Base-by-base conservation (phyloP, 176 grass and related monocot genomes). In the Alopecurus myosuroides region DNA sequence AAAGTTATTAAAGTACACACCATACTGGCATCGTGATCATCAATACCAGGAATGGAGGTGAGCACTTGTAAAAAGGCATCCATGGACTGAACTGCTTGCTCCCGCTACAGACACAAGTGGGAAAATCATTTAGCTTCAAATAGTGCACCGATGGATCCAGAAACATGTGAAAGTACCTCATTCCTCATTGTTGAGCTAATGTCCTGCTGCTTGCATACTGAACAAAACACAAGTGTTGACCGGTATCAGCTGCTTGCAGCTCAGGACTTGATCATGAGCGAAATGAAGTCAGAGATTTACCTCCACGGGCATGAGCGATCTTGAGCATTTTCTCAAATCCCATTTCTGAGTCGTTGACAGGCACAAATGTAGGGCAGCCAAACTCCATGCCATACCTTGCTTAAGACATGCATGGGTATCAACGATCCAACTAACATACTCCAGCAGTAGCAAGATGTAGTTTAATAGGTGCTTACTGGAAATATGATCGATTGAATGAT, bases 281-380 rank as follows among this genome's bases (percentile, higher is more conserved):
- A 62, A 71, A 42, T 46, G 34, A 77, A 86, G 51, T 35, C 23
- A 75, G 23, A 73, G 1, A 49, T 49, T 82, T 89, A 93, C 92
- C 95, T 70, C 95, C 95, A 69, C 82, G 87, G 80, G 90, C 82
- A 91, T 98, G 90, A 82, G 95, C 90, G 71, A 94, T 98, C 66
- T 91, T 98, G 22, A 98, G 88, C 70, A 98, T 91, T 37, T 91
- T 98, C 86, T 97, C 92, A 48, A 94, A 94, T 73, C 95, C 88
- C 90, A 97, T 97, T 84, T 93, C 92, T 9, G 85, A 85, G 88
- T 93, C 86, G 57, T 17, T 77, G 22, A 93, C 92, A 63, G 85
- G 90, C 33, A 98, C 76, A 84, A 97, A 94, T 2, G 90, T 91
- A 86, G 92, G 95, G 51, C 46, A 89, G 39, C 92, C 95, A 70